Evolutionary conservation across 352 stramenopile species (phyloP), one percentile per base, ranked within the genome.

Genomic region (Pythium myriotylum): DNA sequence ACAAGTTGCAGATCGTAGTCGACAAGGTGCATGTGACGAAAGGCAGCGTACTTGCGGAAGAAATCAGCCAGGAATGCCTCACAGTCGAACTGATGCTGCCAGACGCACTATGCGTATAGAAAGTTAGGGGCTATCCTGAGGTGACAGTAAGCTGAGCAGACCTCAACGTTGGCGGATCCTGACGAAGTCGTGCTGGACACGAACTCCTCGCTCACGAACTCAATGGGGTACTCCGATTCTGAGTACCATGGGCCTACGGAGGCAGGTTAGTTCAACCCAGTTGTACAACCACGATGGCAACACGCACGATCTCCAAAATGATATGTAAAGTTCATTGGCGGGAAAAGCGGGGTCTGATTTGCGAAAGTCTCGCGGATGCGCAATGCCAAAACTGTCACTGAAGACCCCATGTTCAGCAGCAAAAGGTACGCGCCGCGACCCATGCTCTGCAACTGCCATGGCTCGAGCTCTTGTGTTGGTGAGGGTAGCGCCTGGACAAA

Each of bases 1-100:
- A 87, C 68, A 40, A 88, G 65, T 12, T 65, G 68, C 3, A 89
- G 39, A 41, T 88, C 79, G 57, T 91, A 91, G 67, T 89, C 78
- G 8, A 86, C 69, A 23, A 91, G 61, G 39, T 82, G 67, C 46
- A 71, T 70, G 6, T 60, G 46, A 35, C 64, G 67, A 40, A 88
- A 70, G 0, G 68, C 56, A 23, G 65, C 62, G 33, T 86, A 87
- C 7, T 55, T 69, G 47, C 68, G 61, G 24, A 91, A 52, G 55
- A 89, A 83, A 4, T 54, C 35, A 3, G 68, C 69, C 9, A 91
- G 43, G 52, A 89, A 89, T 9, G 59, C 48, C 57, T 91, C 82
- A 14, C 79, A 70, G 48, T 89, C 76, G 43, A 91, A 84, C 33
- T 74, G 50, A 45, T 81, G 73, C 54, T 89, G 74, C 22, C 43